Base-by-base conservation (phyloP, 2,329 filamentous ascomycete genomes). In the Neonectria neomacrospora region DNA sequence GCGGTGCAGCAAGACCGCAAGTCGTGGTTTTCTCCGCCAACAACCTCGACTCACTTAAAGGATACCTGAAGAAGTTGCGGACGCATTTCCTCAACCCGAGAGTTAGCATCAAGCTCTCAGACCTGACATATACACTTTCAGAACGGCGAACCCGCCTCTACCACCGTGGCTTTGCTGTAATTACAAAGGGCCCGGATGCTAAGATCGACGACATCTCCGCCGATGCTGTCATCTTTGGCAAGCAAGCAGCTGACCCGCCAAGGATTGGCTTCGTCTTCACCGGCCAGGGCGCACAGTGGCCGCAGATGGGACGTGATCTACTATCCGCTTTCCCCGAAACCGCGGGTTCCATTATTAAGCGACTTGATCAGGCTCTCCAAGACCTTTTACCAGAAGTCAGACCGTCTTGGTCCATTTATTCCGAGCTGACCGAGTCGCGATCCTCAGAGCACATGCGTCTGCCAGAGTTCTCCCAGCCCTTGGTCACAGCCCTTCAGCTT, bases 401-500 rank as follows among this genome's bases (percentile, higher is more conserved):
- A 9, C 47, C 58, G n/a, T 6, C 58, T 6, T 62, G 59, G 59
- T 48, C 54, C 2, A 44, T 77, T 1, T 14, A 67, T 1, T 30
- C 7, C 0, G 73, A 75, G 57, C 61, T 76, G 1, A 67, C 63
- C 5, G 50, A 63, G 28, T 23, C 58, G 20, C 54, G 52, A 3
- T 50, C 37, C 11, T 22, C 50, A 11, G 58, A 55, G 3, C 42
- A 61, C 23, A 39, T 74, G 5, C 47, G 69, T 41, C 34, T 68
- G n/a, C 58, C 71, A 6, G 65, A 70, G 10, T 57, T 73, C 30
- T 73, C 73, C 20, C 80, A 82, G 53, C 75, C 81, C 1, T 45
- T 79, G 0, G 81, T 76, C 44, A 81, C 80, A 2, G 77, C 78
- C 0, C 20, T 83, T 0, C 81, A 83, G 60, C 66, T 83, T 5